A percentile compares a stretch with the other conserved stretches of the same genome.
Evolutionary conservation across 306 rosid species (phyloP).

Genomic region (Prunus padus): DNA sequence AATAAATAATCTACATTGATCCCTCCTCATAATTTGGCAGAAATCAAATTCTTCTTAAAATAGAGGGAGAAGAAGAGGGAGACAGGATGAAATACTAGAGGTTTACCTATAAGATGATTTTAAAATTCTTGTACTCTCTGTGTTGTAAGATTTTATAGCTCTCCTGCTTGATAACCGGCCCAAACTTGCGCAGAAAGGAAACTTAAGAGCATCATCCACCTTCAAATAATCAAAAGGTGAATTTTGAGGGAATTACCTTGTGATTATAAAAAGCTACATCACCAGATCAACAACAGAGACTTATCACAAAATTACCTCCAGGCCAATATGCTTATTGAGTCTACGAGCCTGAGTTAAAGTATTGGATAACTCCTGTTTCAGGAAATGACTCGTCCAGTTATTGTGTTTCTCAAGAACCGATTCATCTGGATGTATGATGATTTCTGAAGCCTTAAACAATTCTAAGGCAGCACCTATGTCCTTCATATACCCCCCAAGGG

Average conservation of each 20-base stretch:
- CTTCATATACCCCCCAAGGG: slow-evolving; percentile 70
- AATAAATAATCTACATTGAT: background rate
- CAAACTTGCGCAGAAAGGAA: slow-evolving; percentile 55
- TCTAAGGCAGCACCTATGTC: slow-evolving; percentile 61
- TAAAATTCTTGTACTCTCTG: slow-evolving; percentile 49
- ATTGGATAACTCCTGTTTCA: slow-evolving; percentile 39
- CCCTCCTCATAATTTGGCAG: background rate
- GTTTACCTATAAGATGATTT: slow-evolving; percentile 65
- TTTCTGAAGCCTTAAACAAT: slow-evolving; percentile 71
- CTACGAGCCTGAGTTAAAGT: slow-evolving; percentile 23
- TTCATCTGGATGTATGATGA: slow-evolving; percentile 56
- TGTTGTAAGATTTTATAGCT: slow-evolving; percentile 54
- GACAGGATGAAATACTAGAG: background rate
- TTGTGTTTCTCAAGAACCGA: slow-evolving; percentile 47
- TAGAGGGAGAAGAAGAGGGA: background rate
- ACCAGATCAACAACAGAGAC: slow-evolving; percentile 2
- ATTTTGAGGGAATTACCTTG: slow-evolving; percentile 15
- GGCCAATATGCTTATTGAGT: slow-evolving; percentile 33
- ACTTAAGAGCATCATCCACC: slow-evolving; percentile 58
- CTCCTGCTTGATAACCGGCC: slow-evolving; percentile 56
- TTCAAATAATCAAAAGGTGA: slow-evolving; percentile 25
- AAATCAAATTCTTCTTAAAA: slow-evolving; percentile 1
- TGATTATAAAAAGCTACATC: background rate
- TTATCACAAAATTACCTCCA: slow-evolving; percentile 46
- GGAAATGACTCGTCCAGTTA: slow-evolving; percentile 54